A percentile compares a stretch with the other conserved stretches of the same genome.
Evolutionary conservation across 768 basidiomycete genomes (phyloP).

Genomic region (Coprinopsis sp.): DNA sequence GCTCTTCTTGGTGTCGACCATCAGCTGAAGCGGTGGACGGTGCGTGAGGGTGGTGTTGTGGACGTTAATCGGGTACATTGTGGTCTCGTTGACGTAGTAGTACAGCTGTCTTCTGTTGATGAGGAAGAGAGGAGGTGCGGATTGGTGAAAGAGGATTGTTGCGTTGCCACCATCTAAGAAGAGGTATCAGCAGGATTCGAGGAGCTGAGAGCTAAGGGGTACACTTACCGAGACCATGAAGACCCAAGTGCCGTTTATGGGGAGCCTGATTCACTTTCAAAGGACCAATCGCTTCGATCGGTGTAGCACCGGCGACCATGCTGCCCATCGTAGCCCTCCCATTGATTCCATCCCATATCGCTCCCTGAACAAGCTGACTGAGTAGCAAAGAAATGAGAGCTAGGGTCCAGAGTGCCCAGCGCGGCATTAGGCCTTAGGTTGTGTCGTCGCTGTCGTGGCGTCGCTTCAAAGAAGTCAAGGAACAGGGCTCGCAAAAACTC

Average conservation of each 20-base stretch:
- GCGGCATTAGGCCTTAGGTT: not conserved
- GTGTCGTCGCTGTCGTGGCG: not conserved
- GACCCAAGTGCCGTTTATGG: slow-evolving; percentile 1
- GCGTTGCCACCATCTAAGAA: slow-evolving; percentile 34
- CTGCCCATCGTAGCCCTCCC: not conserved
- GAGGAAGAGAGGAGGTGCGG: slow-evolving; percentile 48
- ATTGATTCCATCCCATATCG: slow-evolving; percentile 1
- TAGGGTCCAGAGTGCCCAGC: not conserved
- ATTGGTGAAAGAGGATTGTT: slow-evolving; percentile 33
- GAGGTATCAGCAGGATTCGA: not conserved
- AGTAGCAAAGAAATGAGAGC: not conserved
- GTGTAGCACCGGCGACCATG: not conserved
- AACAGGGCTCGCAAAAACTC: too few species aligned
- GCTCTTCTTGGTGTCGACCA: slow-evolving; percentile 33
- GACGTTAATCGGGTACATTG: slow-evolving; percentile 51
- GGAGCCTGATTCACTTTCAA: slow-evolving; percentile 1
- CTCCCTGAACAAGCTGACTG: not conserved
- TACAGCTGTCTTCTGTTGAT: slow-evolving; percentile 48
- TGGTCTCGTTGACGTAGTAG: slow-evolving; percentile 51
- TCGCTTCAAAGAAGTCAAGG: not conserved
- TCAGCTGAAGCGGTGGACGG: slow-evolving; percentile 43
- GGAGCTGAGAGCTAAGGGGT: not conserved
- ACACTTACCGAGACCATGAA: not conserved
- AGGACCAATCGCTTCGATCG: slow-evolving; percentile 2
- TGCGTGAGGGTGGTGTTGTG: slow-evolving; percentile 40